These are phyloP conservation scores for Aspergillus brasiliensis DNA, from an alignment of 2,329 filamentous ascomycete species.

Conservation along the genomic window DNA sequence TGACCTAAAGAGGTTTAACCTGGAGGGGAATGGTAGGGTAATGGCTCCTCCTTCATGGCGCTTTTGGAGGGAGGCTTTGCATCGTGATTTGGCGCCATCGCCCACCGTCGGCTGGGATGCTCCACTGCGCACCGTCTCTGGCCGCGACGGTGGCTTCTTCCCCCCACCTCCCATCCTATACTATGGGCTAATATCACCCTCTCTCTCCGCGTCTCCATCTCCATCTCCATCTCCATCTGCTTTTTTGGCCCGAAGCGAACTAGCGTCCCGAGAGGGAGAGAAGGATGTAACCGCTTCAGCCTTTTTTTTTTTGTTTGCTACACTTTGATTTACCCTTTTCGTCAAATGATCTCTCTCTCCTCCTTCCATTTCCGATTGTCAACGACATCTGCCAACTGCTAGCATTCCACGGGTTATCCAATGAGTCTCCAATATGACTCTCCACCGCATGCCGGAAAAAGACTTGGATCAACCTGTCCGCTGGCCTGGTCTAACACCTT, in stretches of 20 bases:
- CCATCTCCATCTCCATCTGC: background rate
- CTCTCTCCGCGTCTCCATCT: background rate
- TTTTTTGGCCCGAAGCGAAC: background rate
- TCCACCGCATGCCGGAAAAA: background rate
- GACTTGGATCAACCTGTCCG: background rate
- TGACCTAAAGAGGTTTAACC: constrained; percentile 5
- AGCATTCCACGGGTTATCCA: background rate
- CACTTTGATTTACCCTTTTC: background rate
- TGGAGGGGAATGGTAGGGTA: background rate
- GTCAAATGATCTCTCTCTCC: background rate
- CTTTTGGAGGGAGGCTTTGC: constrained; percentile 1
- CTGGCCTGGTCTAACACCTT: background rate
- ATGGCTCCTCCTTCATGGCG: background rate
- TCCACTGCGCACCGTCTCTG: background rate
- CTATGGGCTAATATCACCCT: constrained; percentile 1
- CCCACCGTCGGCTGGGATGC: background rate
- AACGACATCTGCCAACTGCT: background rate
- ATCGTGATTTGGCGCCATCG: constrained; percentile 1
- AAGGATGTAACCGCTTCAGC: too few species aligned
- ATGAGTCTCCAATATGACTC: background rate
- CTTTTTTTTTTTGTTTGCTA: background rate
- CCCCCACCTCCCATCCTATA: background rate
- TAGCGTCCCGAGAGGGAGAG: background rate
- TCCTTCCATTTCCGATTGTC: background rate
- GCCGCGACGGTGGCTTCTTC: background rate